Evolutionary conservation across 495 filamentous ascomycete genomes (phyloP).

Genomic region (Penicillium ochrochloron): DNA sequence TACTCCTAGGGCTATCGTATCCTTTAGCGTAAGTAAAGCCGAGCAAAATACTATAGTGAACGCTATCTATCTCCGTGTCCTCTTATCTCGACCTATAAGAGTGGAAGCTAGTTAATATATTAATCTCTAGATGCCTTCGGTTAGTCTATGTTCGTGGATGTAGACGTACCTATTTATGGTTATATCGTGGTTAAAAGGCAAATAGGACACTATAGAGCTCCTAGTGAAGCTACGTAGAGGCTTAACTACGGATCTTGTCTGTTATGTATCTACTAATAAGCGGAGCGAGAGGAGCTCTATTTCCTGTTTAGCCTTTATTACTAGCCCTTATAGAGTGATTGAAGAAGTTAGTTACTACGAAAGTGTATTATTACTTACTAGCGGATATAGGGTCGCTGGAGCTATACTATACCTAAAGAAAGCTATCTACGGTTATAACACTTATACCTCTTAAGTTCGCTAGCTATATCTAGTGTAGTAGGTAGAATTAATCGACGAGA

Average conservation of each 20-base stretch:
- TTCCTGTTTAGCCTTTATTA: conserved; percentile 31
- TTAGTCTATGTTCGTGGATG: conserved; percentile 37
- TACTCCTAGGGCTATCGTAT: background rate
- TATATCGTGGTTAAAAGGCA: conserved; percentile 36
- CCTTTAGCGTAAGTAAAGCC: background rate
- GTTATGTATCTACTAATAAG: conserved; percentile 3
- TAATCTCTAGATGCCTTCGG: conserved; percentile 41
- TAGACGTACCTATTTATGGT: conserved; percentile 47
- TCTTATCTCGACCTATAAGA: conserved; percentile 30
- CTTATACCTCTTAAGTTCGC: conserved; percentile 24
- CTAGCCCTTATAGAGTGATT: conserved; percentile 33
- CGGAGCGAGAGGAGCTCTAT: conserved; percentile 10
- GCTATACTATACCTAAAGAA: conserved; percentile 38
- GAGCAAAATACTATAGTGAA: background rate
- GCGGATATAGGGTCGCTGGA: conserved; percentile 29
- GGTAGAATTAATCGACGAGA: too few species aligned
- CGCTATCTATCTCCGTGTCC: conserved; percentile 18
- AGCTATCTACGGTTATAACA: conserved; percentile 38
- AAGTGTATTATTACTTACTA: conserved; percentile 36
- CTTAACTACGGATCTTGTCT: conserved; percentile 19
- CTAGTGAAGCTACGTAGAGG: conserved; percentile 28
- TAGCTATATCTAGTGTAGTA: conserved; percentile 39
- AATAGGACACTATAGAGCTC: conserved; percentile 35
- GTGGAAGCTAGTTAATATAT: conserved; percentile 45
- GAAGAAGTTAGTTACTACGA: conserved; percentile 31